These are phyloP conservation scores for Chenopodium berlandieri DNA, from an alignment of 148 eudicot genomes.

Conservation along the genomic window DNA sequence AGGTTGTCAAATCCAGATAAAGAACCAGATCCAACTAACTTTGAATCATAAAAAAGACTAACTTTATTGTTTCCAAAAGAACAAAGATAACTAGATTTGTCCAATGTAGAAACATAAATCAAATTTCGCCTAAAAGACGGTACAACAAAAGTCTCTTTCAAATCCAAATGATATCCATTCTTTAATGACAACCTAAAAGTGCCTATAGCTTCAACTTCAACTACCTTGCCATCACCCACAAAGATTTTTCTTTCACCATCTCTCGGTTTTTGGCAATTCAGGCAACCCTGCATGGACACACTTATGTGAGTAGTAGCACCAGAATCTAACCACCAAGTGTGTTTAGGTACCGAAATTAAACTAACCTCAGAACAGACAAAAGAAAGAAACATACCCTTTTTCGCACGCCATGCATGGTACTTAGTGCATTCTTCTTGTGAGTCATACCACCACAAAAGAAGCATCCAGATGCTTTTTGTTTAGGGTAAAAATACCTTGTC, in stretches of 20 bases:
- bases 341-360: constrained; percentile 6
- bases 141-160: constrained; percentile 10
- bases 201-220: background rate
- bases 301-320: background rate
- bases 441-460: background rate
- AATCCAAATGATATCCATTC: constrained; percentile 7
- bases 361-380: background rate
- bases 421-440: background rate
- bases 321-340: constrained; percentile 1
- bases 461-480: too few relatives aligned
- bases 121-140: constrained; percentile 13
- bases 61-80: constrained; percentile 10
- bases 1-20: background rate
- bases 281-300: background rate
- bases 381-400: background rate
- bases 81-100: constrained; percentile 10
- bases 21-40: constrained; percentile 7
- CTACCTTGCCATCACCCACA: constrained; percentile 2
- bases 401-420: background rate
- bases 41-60: constrained; percentile 3
- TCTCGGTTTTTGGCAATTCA: background rate
- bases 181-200: background rate
- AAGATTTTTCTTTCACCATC: constrained; percentile 1
- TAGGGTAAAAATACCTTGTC: too few relatives aligned
- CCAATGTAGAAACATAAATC: background rate